Percentiles rank a stretch among this genome's conserved stretches.
These are phyloP conservation scores for Chrysopogon serrulatus DNA, from an alignment of 176 grass and related monocot species.

Conservation along the genomic window DNA sequence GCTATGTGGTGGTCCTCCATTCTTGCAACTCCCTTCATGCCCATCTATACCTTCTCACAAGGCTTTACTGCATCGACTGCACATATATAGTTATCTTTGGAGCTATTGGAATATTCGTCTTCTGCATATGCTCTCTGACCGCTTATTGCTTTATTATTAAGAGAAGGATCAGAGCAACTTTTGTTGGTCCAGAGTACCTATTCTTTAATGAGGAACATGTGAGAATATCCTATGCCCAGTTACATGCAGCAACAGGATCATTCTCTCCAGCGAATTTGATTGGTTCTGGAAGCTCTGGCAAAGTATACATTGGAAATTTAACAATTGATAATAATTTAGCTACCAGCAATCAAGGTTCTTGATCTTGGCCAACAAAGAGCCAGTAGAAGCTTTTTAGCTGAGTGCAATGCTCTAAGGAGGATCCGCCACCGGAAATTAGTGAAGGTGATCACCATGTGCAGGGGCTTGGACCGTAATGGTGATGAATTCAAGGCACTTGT, in stretches of 20 bases:
- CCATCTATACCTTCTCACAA: not conserved
- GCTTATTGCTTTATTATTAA: slow-evolving; percentile 6
- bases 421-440: slow-evolving; percentile 22
- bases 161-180: not conserved
- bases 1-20: slow-evolving; percentile 19
- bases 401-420: slow-evolving; percentile 28
- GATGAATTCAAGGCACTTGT: slow-evolving; percentile 29
- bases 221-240: slow-evolving; percentile 25
- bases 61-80: not conserved
- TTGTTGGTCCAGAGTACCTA: not conserved
- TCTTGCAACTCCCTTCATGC: slow-evolving; percentile 7
- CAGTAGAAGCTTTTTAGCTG: slow-evolving; percentile 8
- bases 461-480: slow-evolving; percentile 4
- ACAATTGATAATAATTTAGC: not conserved
- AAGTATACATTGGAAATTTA: slow-evolving; percentile 14
- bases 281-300: slow-evolving; percentile 33
- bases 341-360: slow-evolving; percentile 27
- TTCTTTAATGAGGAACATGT: not conserved
- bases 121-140: not conserved
- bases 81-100: slow-evolving; percentile 1
- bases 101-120: not conserved
- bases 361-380: slow-evolving; percentile 12
- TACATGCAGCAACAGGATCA: slow-evolving; percentile 22
- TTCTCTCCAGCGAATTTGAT: slow-evolving; percentile 16
- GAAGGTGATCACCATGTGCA: slow-evolving; percentile 29